Conservation (phyloP, 2,329 filamentous ascomycete species). For the Plenodomus lindquistii region DNA sequence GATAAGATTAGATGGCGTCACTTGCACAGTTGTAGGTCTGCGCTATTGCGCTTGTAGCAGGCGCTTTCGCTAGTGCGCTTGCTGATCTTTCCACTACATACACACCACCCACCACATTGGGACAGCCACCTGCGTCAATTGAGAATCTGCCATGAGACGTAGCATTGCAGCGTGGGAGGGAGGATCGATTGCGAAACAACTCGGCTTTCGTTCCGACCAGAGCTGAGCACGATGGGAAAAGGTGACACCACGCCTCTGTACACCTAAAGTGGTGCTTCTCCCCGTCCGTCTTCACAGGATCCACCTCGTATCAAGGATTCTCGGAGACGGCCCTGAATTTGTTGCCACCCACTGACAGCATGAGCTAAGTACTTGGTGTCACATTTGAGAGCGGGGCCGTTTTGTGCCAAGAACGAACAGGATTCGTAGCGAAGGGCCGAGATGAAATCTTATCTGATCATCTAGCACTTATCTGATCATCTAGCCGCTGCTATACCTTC, state of each 20-base stretch:
- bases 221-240: no score
- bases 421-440: constrained; percentile 5
- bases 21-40: background rate
- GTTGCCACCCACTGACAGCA: constrained; percentile 5
- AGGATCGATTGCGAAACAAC: no score
- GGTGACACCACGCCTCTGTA: background rate
- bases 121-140: constrained; percentile 1
- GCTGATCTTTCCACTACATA: background rate
- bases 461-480: constrained; percentile 37
- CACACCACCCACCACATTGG: background rate
- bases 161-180: no score
- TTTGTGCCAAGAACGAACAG: constrained; percentile 7
- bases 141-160: constrained; percentile 2
- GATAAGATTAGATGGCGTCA: constrained; percentile 18
- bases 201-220: no score
- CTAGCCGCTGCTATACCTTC: constrained; percentile 18
- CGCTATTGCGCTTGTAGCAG: background rate
- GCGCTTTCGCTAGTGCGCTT: background rate
- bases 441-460: constrained; percentile 36
- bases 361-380: constrained; percentile 20
- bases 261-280: background rate
- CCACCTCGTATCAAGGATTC: background rate
- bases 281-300: background rate
- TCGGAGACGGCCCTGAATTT: background rate
- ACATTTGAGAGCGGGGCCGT: constrained; percentile 6